Evolutionary conservation across 2,329 filamentous ascomycete genomes (phyloP), one percentile per base, ranked within the genome.

Genomic region (Aspergillus hortae): DNA sequence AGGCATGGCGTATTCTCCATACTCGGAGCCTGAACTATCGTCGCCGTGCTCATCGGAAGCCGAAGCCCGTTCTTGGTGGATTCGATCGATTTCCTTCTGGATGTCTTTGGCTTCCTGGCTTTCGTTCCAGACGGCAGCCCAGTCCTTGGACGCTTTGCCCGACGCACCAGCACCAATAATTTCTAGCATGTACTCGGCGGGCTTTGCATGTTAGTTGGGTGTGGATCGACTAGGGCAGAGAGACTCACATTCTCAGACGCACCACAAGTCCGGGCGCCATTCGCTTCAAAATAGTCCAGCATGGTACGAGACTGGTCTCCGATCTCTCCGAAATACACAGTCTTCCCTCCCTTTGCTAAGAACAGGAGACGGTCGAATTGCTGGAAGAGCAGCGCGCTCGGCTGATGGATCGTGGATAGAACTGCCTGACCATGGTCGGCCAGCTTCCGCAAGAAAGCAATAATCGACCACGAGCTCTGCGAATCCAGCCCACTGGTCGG

Each of bases 341-440:
- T 86, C 61, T 78, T 81, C 0, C 85, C 85, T 14, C 84, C 84
- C 50, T 79, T 79, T 1, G 82, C 81, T 0, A 88, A 73, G 61
- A 88, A 84, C 0, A 87, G 69, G 0, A 86, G 67, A 1, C 77
- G 75, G 56, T 86, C 84, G 49, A 86, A 96, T 53, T 90, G 85
- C 69, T 95, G 89, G 74, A 96, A 95, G 45, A 96, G 79, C 77
- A 95, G 88, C 33, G 90, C 90, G n/a, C 89, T 92, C 11, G 92
- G 92, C 69, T 96, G 92, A 70, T 96, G 92, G 56, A 96, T 96
- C 0, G 92, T 96, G 71, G 90, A 95, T 10, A 96, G 83, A 67
- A 96, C 87, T 46, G 92, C 90, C 68, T 94, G 89, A 11, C 92
- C 91, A 56, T 84, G 87, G 69, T 92, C 88, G 62, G 90, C 89